Conservation (phyloP, 306 rosid species). For the cucumber (Cucumis sativus) region DNA sequence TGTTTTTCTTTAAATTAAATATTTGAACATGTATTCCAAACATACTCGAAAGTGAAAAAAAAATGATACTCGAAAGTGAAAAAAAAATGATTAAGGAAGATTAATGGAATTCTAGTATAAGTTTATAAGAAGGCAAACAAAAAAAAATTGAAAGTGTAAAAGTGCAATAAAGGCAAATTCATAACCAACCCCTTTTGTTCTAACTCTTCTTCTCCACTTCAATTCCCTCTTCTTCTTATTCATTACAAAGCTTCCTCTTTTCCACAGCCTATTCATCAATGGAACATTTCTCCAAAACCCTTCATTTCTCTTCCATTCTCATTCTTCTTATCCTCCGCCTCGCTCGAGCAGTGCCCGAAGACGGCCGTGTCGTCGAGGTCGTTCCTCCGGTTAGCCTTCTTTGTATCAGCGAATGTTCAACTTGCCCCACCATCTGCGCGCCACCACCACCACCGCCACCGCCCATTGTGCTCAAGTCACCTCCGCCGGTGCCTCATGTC, state of each 20-base stretch:
- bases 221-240: neutral
- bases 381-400: conserved; percentile 21
- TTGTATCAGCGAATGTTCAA: conserved; percentile 63
- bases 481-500: conserved; percentile 11
- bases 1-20: too few relatives aligned
- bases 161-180: neutral
- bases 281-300: neutral
- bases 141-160: neutral
- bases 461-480: conserved; percentile 8
- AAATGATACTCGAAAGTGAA: too few relatives aligned
- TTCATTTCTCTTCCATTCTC: neutral
- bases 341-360: neutral
- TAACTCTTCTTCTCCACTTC: neutral
- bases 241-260: neutral
- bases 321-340: neutral
- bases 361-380: conserved; percentile 16
- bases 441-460: conserved; percentile 62
- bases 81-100: neutral
- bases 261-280: neutral
- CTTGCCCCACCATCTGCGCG: conserved; percentile 73
- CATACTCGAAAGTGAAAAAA: too few relatives aligned
- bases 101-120: neutral
- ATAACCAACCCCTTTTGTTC: neutral
- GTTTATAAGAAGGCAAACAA: neutral
- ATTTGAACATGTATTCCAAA: too few relatives aligned